These are phyloP conservation scores for Ophiostoma quercus DNA, from an alignment of 2,329 filamentous ascomycete species.

Conservation along the genomic window DNA sequence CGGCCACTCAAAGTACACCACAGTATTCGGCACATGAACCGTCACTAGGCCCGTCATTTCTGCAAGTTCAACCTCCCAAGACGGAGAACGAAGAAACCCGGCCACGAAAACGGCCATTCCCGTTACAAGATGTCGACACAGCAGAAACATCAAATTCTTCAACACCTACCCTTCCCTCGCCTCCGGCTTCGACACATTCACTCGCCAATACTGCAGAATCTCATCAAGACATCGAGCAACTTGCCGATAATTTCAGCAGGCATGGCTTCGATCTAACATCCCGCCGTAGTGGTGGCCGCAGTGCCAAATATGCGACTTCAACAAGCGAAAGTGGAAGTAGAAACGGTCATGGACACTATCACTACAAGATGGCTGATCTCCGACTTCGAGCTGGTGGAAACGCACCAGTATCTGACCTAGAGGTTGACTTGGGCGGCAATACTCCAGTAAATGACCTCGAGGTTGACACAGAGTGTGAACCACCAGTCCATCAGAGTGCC, in stretches of 20 bases:
- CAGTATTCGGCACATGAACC: neutral
- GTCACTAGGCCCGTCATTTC: neutral
- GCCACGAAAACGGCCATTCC: neutral
- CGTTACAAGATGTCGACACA: neutral
- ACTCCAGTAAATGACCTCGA: neutral
- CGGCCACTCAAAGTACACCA: neutral
- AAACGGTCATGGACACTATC: neutral
- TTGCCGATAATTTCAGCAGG: neutral
- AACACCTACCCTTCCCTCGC: neutral
- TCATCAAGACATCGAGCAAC: neutral
- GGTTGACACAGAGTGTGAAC: neutral
- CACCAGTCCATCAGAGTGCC: neutral
- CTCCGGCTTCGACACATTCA: neutral
- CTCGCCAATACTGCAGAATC: neutral
- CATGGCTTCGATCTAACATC: neutral
- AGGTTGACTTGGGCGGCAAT: neutral
- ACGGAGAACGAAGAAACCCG: neutral
- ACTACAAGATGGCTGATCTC: neutral
- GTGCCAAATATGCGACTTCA: neutral
- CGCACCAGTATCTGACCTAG: conserved; percentile 5
- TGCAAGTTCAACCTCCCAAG: neutral
- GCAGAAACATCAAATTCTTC: neutral
- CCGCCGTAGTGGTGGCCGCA: neutral
- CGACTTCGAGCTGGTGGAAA: conserved; percentile 1
- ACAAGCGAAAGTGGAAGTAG: neutral